phyloP scores from a whole-genome alignment of 106 monocot species.

The Dendrobium catenatum region DNA sequence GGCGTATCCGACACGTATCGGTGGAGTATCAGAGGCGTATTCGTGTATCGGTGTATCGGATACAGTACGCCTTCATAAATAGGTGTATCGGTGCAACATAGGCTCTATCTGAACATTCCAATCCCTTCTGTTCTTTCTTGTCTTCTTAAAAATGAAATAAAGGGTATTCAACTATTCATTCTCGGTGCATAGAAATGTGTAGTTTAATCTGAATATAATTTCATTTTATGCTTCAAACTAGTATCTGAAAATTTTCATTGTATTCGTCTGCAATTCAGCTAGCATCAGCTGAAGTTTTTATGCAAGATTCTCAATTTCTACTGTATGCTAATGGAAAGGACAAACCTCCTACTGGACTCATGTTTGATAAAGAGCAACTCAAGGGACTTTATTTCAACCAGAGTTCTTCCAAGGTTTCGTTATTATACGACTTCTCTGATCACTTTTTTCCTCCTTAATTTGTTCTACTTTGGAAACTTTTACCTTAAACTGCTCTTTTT shows the following conservation, averaged over 20 bases:
- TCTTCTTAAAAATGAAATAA: too few relatives aligned
- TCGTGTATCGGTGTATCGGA: too few relatives aligned
- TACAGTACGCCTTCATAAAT: too few relatives aligned
- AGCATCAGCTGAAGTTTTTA: conserved; percentile 58
- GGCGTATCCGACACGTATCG: too few relatives aligned
- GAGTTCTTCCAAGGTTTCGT: conserved; percentile 55
- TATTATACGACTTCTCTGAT: background rate
- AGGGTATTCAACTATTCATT: too few relatives aligned
- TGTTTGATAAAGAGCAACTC: conserved; percentile 66
- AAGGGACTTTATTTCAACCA: conserved; percentile 83
- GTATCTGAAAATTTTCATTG: background rate
- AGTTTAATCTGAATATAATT: background rate
- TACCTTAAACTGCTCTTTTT: background rate
- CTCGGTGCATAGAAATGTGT: too few relatives aligned
- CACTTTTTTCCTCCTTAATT: background rate
- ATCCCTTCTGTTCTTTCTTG: too few relatives aligned
- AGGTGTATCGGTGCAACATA: too few relatives aligned
- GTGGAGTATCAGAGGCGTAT: too few relatives aligned
- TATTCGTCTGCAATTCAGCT: conserved; percentile 30
- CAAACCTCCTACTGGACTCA: conserved; percentile 65
- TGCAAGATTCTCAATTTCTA: conserved; percentile 76
- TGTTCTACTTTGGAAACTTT: background rate
- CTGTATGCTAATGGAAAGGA: conserved; percentile 71
- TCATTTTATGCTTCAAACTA: background rate
- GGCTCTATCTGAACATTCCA: too few relatives aligned